Evolutionary conservation across 2,329 filamentous ascomycete genomes (phyloP).

Genomic region (Alternaria arbusti): DNA sequence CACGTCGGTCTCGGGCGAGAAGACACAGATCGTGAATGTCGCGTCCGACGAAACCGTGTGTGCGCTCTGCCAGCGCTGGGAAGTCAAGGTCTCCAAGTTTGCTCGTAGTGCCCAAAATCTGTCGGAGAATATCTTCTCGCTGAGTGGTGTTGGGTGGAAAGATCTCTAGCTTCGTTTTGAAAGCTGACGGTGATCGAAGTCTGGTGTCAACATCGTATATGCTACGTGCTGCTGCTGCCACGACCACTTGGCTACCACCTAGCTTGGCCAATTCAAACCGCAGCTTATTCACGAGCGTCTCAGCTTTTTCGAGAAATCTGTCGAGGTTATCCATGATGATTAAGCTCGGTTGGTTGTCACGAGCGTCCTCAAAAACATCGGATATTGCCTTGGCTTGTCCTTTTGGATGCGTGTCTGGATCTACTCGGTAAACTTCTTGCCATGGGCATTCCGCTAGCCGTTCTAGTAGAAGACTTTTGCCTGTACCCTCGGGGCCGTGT

Average conservation of each 20-base stretch:
- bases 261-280: constrained; percentile 58
- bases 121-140: constrained; percentile 74
- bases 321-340: constrained; percentile 82
- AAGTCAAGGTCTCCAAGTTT: constrained; percentile 56
- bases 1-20: constrained; percentile 54
- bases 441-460: constrained; percentile 70
- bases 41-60: constrained; percentile 84
- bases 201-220: constrained; percentile 73
- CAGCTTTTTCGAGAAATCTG: constrained; percentile 56
- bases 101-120: constrained; percentile 54
- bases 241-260: constrained; percentile 65
- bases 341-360: constrained; percentile 73
- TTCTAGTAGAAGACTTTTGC: constrained; percentile 78
- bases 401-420: constrained; percentile 53
- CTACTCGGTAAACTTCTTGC: constrained; percentile 70
- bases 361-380: constrained; percentile 73
- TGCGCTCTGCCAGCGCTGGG: constrained; percentile 70
- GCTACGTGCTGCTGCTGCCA: constrained; percentile 77
- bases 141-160: constrained; percentile 76
- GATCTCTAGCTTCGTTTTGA: constrained; percentile 73
- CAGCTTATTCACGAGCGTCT: constrained; percentile 32
- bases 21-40: constrained; percentile 74
- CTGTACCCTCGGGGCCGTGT: constrained; percentile 82
- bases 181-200: constrained; percentile 69
- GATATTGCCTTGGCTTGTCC: constrained; percentile 64